Conservation (phyloP, 441 rosid species). For the Omphalea diandra region DNA sequence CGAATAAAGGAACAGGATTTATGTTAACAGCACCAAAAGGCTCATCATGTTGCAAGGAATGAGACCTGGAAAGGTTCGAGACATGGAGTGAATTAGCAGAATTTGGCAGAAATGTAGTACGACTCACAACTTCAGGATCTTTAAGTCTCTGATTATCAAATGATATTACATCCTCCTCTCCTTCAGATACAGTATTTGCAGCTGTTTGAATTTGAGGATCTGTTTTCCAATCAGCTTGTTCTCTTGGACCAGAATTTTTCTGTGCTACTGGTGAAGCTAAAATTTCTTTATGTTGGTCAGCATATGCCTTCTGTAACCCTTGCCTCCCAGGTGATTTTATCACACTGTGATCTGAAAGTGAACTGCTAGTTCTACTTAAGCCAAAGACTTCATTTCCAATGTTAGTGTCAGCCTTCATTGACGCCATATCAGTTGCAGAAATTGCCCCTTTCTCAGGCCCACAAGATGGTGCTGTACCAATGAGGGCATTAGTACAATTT, state of each 20-base stretch:
- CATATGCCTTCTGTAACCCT: slow-evolving; percentile 35
- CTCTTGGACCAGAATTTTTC: slow-evolving; percentile 25
- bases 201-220: slow-evolving; percentile 34
- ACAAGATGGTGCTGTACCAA: slow-evolving; percentile 24
- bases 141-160: slow-evolving; percentile 66
- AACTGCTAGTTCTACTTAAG: slow-evolving; percentile 30
- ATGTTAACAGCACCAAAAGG: slow-evolving; percentile 30
- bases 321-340: slow-evolving; percentile 37
- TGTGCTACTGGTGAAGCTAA: slow-evolving; percentile 23
- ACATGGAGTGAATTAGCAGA: slow-evolving; percentile 43
- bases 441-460: slow-evolving; percentile 31
- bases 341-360: slow-evolving; percentile 38
- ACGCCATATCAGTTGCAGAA: slow-evolving; percentile 29
- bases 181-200: slow-evolving; percentile 36
- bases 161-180: slow-evolving; percentile 60
- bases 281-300: slow-evolving; percentile 43
- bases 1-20: slow-evolving; percentile 34
- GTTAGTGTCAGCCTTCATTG: slow-evolving; percentile 37
- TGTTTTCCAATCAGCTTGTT: slow-evolving; percentile 44
- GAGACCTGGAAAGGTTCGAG: slow-evolving; percentile 46
- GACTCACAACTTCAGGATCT: slow-evolving; percentile 56
- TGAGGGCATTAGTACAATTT: slow-evolving; percentile 31
- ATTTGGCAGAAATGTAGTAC: slow-evolving; percentile 36
- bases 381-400: slow-evolving; percentile 31
- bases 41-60: slow-evolving; percentile 47